Base-by-base conservation (phyloP, 176 grass and related monocot genomes). In the Oryza australiensis region DNA sequence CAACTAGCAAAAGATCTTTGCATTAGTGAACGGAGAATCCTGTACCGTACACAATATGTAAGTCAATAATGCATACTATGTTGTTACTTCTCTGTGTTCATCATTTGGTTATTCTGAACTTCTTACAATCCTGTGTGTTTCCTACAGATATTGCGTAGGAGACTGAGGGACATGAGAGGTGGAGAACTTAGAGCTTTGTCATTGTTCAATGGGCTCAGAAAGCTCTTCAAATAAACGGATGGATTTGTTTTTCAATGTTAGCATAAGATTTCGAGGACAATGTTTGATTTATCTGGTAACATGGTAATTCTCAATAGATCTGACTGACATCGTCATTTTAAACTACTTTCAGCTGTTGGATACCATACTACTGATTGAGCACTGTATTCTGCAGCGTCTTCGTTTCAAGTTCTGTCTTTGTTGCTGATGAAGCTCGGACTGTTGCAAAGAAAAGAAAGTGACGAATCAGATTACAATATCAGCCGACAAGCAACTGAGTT, bases 21-120 rank as follows among this genome's bases (percentile, higher is more conserved):
- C 80, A 95, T 83, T 66, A 95, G 90, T 46, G 96, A 98, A 84
- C 89, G 88, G 51, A 93, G 90, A 81, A 98, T 98, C 77, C 77
- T 98, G 26, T 98, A 93, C 62, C 92, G 93, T 28, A 80, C 92
- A 83, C 92, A 95, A 98, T 95, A 90, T 48, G 92, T 95, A 91
- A 93, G 81, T 64, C 60, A 38, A 11, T 30, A 62, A 28, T 59
- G 11, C 16, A 78, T n/a, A 22, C 13, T 62, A 12, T 80, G 13
- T 72, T 73, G 34, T 72, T 73, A n/a, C 8, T 76, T 73, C 34
- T 22, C 3, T 62, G 3, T 49, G 3, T 35, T 12, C 28, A 4
- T 67, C 40, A 68, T 62, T 16, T 46, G 49, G 24, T 26, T 26
- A 62, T 62, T 43, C 22, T 10, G 74, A 45, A 29, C 7, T 28